Conservation (phyloP, 306 rosid species). For the Cicer yamashitae region DNA sequence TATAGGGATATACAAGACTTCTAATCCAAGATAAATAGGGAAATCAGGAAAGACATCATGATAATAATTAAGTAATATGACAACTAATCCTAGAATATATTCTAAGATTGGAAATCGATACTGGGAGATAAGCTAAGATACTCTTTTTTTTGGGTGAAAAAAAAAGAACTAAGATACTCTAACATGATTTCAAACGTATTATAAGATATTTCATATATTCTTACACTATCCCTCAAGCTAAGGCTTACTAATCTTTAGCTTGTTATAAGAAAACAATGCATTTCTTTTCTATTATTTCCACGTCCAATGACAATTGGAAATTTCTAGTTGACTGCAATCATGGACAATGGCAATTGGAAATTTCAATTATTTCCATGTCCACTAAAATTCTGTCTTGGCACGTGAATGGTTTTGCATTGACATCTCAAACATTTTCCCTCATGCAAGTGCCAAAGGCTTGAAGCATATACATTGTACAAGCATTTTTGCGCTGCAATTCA, state of each 20-base stretch:
- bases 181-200: no score
- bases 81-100: no score
- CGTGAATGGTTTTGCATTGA: not conserved
- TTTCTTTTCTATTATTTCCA: no score
- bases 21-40: not conserved
- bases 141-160: no score
- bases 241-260: no score
- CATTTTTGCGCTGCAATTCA: not conserved
- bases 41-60: not conserved
- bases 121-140: not conserved
- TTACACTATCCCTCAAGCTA: no score
- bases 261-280: no score
- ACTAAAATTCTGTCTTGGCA: slow-evolving; percentile 5
- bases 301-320: no score
- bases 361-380: slow-evolving; percentile 16
- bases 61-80: no score
- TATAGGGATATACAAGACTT: not conserved
- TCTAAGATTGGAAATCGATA: no score
- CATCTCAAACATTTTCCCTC: not conserved
- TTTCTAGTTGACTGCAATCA: not conserved
- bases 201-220: no score
- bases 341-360: slow-evolving; percentile 14
- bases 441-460: not conserved
- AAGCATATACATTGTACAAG: not conserved
- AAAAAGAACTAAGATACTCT: no score